These are phyloP conservation scores for Saturnispora halmiae DNA, from an alignment of 805 yeast genomes.

Conservation along the genomic window DNA sequence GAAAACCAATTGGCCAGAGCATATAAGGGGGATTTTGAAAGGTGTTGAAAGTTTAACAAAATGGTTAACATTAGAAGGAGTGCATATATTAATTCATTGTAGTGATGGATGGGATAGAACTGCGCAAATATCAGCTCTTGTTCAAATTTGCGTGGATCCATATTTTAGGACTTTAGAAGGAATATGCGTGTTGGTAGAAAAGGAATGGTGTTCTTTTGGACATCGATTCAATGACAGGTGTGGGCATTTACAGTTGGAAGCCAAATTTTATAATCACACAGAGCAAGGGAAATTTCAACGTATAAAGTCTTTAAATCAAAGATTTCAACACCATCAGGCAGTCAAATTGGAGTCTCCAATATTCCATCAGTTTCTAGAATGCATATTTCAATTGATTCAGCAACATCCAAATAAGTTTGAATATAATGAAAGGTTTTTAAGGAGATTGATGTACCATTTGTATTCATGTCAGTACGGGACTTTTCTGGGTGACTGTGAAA, in stretches of 20 bases:
- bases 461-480: conserved; percentile 95
- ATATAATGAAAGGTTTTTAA: conserved; percentile 78
- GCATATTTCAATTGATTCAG: conserved; percentile 67
- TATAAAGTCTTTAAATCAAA: conserved; percentile 41
- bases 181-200: conserved; percentile 74
- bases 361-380: conserved; percentile 89
- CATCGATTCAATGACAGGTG: conserved; percentile 79
- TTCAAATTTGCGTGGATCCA: conserved; percentile 85
- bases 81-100: conserved; percentile 83
- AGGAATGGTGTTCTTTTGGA: conserved; percentile 95
- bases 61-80: conserved; percentile 72
- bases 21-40: conserved; percentile 56
- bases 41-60: conserved; percentile 72
- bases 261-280: conserved; percentile 38
- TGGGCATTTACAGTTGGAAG: conserved; percentile 59
- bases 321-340: conserved; percentile 40
- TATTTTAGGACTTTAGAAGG: conserved; percentile 83
- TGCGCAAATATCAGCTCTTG: conserved; percentile 74
- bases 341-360: conserved; percentile 73
- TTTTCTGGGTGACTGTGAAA: conserved; percentile 68
- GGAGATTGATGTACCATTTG: conserved; percentile 77
- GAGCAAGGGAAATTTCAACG: conserved; percentile 28
- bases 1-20: conserved; percentile 72
- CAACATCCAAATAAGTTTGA: conserved; percentile 73
- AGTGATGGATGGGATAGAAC: conserved; percentile 99